Evolutionary conservation across 2,329 filamentous ascomycete genomes (phyloP).

Genomic region (Colletotrichum camelliae): DNA sequence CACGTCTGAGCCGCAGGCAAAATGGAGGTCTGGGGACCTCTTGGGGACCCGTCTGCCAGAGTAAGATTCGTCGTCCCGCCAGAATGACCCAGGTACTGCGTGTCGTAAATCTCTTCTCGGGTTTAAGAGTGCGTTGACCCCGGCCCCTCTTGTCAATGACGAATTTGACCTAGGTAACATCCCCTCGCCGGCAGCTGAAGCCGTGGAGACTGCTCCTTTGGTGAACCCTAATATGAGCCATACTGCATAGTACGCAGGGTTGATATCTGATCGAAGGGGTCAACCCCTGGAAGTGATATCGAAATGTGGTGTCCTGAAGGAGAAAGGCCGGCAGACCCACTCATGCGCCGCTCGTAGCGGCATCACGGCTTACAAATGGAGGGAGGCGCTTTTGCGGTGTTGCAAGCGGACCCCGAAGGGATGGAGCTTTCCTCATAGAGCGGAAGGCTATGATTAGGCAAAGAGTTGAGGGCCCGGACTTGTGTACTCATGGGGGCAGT

Average conservation of each 20-base stretch:
- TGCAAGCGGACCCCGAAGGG: conserved; percentile 12
- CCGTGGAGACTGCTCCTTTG: not conserved
- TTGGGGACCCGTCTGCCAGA: not conserved
- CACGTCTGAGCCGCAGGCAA: not conserved
- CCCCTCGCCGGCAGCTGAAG: not conserved
- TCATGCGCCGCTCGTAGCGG: conserved; percentile 6
- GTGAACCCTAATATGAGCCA: not conserved
- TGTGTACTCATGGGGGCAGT: not conserved
- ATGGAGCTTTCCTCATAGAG: not conserved
- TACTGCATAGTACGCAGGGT: not conserved
- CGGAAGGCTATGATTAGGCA: not conserved
- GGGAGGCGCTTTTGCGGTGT: not conserved
- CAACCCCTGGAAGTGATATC: not conserved
- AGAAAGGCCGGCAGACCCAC: not conserved
- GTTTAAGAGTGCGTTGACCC: not conserved
- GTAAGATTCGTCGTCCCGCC: not conserved
- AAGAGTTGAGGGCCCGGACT: not conserved
- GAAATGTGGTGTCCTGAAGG: not conserved
- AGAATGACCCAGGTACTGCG: not conserved
- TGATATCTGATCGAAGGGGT: not conserved
- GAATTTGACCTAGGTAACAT: not conserved
- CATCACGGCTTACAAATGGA: conserved; percentile 1
- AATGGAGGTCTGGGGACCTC: not conserved
- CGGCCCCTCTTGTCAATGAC: not conserved
- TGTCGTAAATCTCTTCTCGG: not conserved